Percentiles rank a stretch among this genome's conserved stretches.
Evolutionary conservation across 441 rosid genomes (phyloP).

Genomic region (Metrosideros polymorpha): DNA sequence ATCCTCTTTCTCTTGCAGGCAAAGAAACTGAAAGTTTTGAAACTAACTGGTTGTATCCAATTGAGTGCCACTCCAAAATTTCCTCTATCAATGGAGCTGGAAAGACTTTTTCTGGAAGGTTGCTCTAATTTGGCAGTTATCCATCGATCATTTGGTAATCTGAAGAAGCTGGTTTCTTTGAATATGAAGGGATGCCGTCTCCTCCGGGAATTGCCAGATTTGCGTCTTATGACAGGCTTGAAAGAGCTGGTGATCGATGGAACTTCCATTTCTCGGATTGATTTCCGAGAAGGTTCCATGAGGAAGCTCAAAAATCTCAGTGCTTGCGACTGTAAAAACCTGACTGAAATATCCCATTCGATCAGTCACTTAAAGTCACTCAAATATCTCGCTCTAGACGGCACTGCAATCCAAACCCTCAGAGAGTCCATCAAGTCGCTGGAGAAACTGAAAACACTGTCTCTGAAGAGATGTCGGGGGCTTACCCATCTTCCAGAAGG

Average conservation of each 20-base stretch:
- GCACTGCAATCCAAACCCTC: accelerated
- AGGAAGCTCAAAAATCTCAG: neutral
- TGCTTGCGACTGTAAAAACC: neutral
- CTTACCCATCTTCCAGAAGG: too few relatives aligned
- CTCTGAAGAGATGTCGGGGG: too few relatives aligned
- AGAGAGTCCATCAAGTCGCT: accelerated
- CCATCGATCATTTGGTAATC: neutral
- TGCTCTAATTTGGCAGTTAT: neutral
- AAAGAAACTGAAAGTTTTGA: neutral
- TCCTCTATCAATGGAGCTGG: neutral
- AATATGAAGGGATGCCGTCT: neutral
- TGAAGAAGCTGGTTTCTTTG: neutral
- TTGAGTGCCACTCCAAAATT: neutral
- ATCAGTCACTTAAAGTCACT: accelerated
- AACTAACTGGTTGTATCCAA: neutral
- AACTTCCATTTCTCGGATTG: neutral
- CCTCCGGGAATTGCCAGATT: neutral
- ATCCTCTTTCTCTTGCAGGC: neutral
- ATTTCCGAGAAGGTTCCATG: neutral
- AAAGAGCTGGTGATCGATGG: neutral
- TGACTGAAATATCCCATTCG: neutral
- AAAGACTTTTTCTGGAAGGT: neutral
- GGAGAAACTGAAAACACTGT: neutral
- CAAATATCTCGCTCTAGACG: neutral
- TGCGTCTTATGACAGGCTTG: neutral